phyloP scores from a whole-genome alignment of 768 basidiomycete species.

The Mycena filopes region DNA sequence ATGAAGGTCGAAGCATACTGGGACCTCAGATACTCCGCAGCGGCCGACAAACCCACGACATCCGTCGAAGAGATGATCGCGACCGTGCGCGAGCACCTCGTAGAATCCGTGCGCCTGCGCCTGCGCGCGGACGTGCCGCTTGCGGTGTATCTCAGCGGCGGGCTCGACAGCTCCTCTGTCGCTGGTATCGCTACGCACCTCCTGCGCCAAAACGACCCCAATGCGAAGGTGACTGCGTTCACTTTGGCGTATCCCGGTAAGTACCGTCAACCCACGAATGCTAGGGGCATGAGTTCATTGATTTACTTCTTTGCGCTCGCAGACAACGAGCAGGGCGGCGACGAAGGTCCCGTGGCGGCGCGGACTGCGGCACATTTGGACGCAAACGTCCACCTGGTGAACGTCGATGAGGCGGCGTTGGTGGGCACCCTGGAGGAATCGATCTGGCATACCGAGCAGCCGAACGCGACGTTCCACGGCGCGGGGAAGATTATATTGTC shows the following conservation, averaged over 20 bases:
- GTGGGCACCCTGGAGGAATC: neutral
- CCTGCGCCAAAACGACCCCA: slow-evolving; percentile 18
- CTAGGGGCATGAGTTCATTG: too few species aligned
- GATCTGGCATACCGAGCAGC: neutral
- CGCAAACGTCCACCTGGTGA: neutral
- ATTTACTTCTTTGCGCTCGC: too few species aligned
- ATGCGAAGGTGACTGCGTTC: slow-evolving; percentile 18
- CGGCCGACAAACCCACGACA: neutral
- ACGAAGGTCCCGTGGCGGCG: neutral
- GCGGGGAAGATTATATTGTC: neutral
- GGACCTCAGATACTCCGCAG: neutral
- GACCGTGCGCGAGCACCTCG: slow-evolving; percentile 3
- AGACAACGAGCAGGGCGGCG: neutral
- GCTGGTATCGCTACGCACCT: slow-evolving; percentile 23
- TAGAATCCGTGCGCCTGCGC: slow-evolving; percentile 22
- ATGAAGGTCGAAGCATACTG: neutral
- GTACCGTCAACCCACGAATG: neutral
- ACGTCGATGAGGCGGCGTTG: neutral
- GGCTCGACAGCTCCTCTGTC: slow-evolving; percentile 25
- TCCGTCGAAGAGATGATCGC: neutral
- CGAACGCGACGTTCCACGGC: neutral
- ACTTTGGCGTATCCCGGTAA: slow-evolving; percentile 14
- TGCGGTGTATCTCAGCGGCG: slow-evolving; percentile 29
- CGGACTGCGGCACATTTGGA: neutral
- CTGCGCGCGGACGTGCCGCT: slow-evolving; percentile 23